Evolutionary conservation across 140 eudicot species (phyloP), one percentile per base, ranked within the genome.

Genomic region (Anethum foeniculum): DNA sequence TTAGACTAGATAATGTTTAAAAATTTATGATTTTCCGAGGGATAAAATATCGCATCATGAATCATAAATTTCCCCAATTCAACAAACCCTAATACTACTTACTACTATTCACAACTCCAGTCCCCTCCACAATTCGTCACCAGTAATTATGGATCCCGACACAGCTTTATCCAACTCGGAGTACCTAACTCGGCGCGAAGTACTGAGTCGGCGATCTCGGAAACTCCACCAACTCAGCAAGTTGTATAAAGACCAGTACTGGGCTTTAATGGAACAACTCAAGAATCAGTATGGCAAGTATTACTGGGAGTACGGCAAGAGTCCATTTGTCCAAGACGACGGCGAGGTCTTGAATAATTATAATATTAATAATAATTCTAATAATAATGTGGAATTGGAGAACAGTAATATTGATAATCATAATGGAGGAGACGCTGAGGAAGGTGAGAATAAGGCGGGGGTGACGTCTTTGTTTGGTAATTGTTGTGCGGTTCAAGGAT

Each of bases 201-300:
- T 93, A 4, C 83, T 93, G 21, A 84, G 81, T 62, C 91, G 95
- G 2, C 86, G 98, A 44, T 75, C 88, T 48, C 88, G 86, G 8
- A 81, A 87, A 39, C 18, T 85, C 28, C 86, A 80, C 46, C 86
- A 88, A 56, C 84, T 93, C 36, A 36, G 81, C 18, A 84, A 84
- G 83, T 83, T 93, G 47, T 93, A 91, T 75, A 85, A 83, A 48
- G 88, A 93, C 49, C 81, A 82, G 44, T 94, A 92, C 76, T 94
- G 98, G 98, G 80, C 79, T 49, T 52, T 93, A 64, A 91, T 93
- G 94, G 94, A 91, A 48, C 93, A 93, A 19, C 15, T 93, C 43
- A 93, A 83, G 82, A n/a, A 36, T 38, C 83, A 88, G 83, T 87
- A 86, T 67, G 80, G 90, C 21, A 91, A 94, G 79, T 94, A 90